Base-by-base conservation (phyloP, 148 eudicot species). In the Rhododendron kiyosumense region DNA sequence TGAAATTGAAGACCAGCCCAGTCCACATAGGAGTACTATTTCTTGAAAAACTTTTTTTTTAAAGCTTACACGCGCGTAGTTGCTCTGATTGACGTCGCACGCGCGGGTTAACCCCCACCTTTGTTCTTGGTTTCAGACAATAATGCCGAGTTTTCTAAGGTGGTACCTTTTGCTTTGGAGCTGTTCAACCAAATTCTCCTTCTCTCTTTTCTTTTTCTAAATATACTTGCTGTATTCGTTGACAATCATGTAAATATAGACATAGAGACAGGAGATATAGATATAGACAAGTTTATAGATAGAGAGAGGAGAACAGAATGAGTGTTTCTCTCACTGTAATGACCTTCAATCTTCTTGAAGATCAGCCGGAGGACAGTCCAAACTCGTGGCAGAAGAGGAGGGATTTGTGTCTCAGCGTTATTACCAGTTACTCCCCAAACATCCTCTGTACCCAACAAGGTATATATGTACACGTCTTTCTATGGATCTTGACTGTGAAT, bases 381-480 rank as follows among this genome's bases (percentile, higher is more conserved):
- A 92, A 94, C 88, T 95, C 98, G 83, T 96, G 99, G 99, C 93
- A 91, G n/a, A 94, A 91, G 87, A 92, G 99, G 92, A 95, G 93
- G 85, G 98, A 94, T 90, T 87, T 96, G 89, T 96, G 99, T 88
- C 86, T 94, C 34, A 94, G 96, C 73, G 96, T 97, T 59, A 90
- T 95, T 32, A 95, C 99, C n/a, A 97, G 98, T 86, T 95, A 95
- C 86, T 93, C 96, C 24, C 99, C 99, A 0, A 90, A 92, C 54
- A 93, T 97, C 79, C 91, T 97, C 26, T 97, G 99, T 86, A 97
- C 99, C 59, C 99, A 96, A 87, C 99, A 95, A 92, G 99, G 98
- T 95, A 54, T 95, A 54, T 83, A 5, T 17, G 34, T 74, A 43
- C 57, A 30, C 32, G 4, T 22, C 18, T 82, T 5, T 34, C 30